These are phyloP conservation scores for Vanderwaltozyma tropicalis DNA, from an alignment of 805 yeast species.

Conservation along the genomic window DNA sequence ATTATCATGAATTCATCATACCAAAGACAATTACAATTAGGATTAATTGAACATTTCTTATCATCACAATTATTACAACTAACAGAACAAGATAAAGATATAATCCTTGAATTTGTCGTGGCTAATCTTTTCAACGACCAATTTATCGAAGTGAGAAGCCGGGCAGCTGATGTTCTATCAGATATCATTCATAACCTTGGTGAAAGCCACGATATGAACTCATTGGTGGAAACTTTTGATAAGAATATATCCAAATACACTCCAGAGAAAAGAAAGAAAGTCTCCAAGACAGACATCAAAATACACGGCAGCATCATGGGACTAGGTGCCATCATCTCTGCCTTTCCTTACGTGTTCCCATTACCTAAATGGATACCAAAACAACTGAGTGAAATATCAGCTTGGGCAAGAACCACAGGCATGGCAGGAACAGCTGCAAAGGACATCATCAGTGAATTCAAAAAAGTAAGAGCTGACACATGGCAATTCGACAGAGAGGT, in stretches of 20 bases:
- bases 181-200: slow-evolving; percentile 62
- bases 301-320: slow-evolving; percentile 86
- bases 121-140: slow-evolving; percentile 45
- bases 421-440: slow-evolving; percentile 77
- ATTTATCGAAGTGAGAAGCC: slow-evolving; percentile 65
- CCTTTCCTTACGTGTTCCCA: slow-evolving; percentile 85
- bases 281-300: slow-evolving; percentile 32
- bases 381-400: slow-evolving; percentile 58
- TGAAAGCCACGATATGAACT: slow-evolving; percentile 31
- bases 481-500: slow-evolving; percentile 83
- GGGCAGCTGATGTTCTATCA: slow-evolving; percentile 64
- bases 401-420: slow-evolving; percentile 66
- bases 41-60: slow-evolving; percentile 60
- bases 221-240: slow-evolving; percentile 35
- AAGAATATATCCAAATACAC: slow-evolving; percentile 17
- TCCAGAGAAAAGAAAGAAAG: slow-evolving; percentile 25
- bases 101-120: slow-evolving; percentile 41
- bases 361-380: slow-evolving; percentile 86
- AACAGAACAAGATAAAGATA: slow-evolving; percentile 34
- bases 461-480: slow-evolving; percentile 86
- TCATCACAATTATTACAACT: slow-evolving; percentile 56
- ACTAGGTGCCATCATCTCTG: slow-evolving; percentile 75
- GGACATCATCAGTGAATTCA: slow-evolving; percentile 68
- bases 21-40: slow-evolving; percentile 57
- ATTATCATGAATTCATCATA: slow-evolving; percentile 36